Conservation (phyloP, 1,284 basidiomycete species). For the Cutaneotrichosporon cavernicola region DNA sequence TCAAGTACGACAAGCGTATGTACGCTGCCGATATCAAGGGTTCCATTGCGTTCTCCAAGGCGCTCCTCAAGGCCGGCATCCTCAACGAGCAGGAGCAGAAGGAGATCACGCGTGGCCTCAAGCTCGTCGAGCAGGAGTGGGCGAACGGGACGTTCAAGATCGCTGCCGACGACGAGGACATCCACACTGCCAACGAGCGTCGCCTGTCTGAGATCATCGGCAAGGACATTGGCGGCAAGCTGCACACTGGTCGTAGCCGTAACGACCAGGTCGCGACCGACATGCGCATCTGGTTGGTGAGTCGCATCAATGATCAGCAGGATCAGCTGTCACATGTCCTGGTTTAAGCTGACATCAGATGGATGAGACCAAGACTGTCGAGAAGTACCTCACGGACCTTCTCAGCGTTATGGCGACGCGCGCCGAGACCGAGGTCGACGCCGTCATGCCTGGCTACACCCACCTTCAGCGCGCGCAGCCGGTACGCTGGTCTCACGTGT, state of each 20-base stretch:
- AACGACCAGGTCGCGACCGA: slow-evolving; percentile 99
- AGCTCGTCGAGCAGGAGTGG: slow-evolving; percentile 82
- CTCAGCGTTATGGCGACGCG: slow-evolving; percentile 85
- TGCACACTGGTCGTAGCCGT: slow-evolving; percentile 92
- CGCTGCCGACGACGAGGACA: slow-evolving; percentile 88
- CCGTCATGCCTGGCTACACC: slow-evolving; percentile 92
- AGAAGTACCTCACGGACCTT: slow-evolving; percentile 71
- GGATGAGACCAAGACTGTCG: slow-evolving; percentile 70
- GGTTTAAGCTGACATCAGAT: slow-evolving; percentile 48
- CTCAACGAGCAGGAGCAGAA: slow-evolving; percentile 71
- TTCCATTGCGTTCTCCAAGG: slow-evolving; percentile 93
- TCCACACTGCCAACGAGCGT: slow-evolving; percentile 99
- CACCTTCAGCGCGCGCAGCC: slow-evolving; percentile 97
- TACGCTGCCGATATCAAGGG: slow-evolving; percentile 86
- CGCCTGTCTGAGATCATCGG: slow-evolving; percentile 91
- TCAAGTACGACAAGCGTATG: slow-evolving; percentile 94
- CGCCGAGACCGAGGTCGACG: slow-evolving; percentile 86
- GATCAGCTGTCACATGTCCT: background rate
- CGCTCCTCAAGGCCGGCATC: slow-evolving; percentile 74
- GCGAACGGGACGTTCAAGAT: slow-evolving; percentile 70
- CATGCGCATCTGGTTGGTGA: slow-evolving; percentile 84
- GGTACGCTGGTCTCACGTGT: slow-evolving; percentile 95
- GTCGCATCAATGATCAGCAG: background rate
- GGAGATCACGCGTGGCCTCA: slow-evolving; percentile 76
- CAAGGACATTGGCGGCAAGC: slow-evolving; percentile 75